Percentiles rank a stretch among this genome's conserved stretches.
Conservation (phyloP, 1,284 basidiomycete genomes). For the Ganoderma boninense region DNA sequence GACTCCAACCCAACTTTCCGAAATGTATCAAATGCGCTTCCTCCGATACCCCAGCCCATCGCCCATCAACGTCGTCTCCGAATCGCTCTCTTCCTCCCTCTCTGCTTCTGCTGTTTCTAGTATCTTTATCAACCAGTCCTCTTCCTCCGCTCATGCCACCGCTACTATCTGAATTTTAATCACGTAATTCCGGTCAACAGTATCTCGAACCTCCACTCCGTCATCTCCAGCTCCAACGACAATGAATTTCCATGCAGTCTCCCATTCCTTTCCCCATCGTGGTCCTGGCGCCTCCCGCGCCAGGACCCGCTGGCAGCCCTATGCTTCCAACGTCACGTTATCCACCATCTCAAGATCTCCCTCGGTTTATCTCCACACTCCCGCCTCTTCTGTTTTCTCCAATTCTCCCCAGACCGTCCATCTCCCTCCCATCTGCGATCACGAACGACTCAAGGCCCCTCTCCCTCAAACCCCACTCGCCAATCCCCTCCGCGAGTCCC, state of each 20-base stretch:
- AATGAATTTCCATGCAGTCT: constrained; percentile 59
- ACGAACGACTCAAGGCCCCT: constrained; percentile 46
- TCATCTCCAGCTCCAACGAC: constrained; percentile 26
- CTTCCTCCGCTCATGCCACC: constrained; percentile 37
- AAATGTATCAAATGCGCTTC: constrained; percentile 36
- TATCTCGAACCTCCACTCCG: constrained; percentile 36
- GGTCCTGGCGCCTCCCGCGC: constrained; percentile 70
- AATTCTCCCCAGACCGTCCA: constrained; percentile 47
- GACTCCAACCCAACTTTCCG: constrained; percentile 28
- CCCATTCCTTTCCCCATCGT: constrained; percentile 71
- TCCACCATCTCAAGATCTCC: constrained; percentile 45
- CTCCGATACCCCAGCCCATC: constrained; percentile 39
- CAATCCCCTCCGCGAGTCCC: constrained; percentile 50
- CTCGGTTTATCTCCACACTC: constrained; percentile 64
- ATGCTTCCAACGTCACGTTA: constrained; percentile 49
- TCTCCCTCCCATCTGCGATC: constrained; percentile 46
- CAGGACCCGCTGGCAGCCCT: constrained; percentile 80
- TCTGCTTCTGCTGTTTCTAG: constrained; percentile 20
- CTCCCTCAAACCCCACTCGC: constrained; percentile 44
- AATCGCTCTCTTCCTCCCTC: constrained; percentile 14
- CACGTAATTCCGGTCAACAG: constrained; percentile 21
- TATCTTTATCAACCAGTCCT: constrained; percentile 37
- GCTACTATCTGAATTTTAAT: constrained; percentile 37
- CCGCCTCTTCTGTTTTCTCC: constrained; percentile 62
- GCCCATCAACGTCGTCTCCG: constrained; percentile 17